phyloP scores from a whole-genome alignment of 148 eudicot species.

The Beta vulgaris region DNA sequence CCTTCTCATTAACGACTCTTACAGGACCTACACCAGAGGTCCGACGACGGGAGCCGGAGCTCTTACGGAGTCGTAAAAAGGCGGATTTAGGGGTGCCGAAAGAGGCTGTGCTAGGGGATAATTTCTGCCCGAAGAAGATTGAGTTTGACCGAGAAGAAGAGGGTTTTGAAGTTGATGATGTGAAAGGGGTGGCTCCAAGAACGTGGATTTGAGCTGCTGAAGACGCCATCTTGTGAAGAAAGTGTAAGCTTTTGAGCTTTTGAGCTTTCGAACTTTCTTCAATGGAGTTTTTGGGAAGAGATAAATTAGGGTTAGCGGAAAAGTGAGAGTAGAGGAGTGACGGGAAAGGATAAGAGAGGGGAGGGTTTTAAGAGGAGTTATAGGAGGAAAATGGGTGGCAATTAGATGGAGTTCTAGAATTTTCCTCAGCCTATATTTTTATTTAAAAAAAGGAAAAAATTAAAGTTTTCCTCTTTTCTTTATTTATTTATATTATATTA shows the following conservation, averaged over 20 bases:
- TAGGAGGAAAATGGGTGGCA: slow-evolving; percentile 27
- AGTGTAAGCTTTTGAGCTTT: not conserved
- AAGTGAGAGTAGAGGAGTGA: not conserved
- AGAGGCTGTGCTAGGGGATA: slow-evolving; percentile 15
- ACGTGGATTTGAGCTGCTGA: slow-evolving; percentile 47
- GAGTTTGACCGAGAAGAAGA: slow-evolving; percentile 23
- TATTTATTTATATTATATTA: no score
- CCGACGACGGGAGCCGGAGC: slow-evolving; percentile 9
- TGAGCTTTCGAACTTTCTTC: no score
- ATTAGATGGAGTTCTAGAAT: slow-evolving; percentile 21
- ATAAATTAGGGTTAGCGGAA: slow-evolving; percentile 21
- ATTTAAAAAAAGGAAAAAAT: not conserved
- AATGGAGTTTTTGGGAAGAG: not conserved
- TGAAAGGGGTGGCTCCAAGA: slow-evolving; percentile 29
- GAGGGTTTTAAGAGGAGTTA: slow-evolving; percentile 18
- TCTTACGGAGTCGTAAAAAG: slow-evolving; percentile 29
- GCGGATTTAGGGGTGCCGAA: slow-evolving; percentile 33
- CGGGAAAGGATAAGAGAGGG: slow-evolving; percentile 15
- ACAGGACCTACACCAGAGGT: slow-evolving; percentile 22
- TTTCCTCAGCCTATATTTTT: not conserved
- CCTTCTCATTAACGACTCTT: slow-evolving; percentile 69
- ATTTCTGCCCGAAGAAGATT: slow-evolving; percentile 39
- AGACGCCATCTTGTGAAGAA: slow-evolving; percentile 36
- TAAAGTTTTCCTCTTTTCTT: no score
- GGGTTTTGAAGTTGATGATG: slow-evolving; percentile 17